Conservation (phyloP, 2,329 filamentous ascomycete genomes). For the Aspergillus sp. region DNA sequence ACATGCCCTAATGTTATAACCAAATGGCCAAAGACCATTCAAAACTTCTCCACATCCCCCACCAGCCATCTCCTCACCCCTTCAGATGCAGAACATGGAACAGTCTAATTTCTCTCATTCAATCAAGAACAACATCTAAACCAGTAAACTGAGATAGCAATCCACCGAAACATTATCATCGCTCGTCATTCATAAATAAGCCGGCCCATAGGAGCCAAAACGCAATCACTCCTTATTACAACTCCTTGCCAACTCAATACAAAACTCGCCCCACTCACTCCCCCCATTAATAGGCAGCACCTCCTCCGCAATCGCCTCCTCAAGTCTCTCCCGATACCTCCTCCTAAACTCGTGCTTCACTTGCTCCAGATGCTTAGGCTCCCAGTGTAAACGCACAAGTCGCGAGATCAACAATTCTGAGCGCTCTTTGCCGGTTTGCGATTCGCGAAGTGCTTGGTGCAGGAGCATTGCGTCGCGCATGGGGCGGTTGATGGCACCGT, state of each 20-base stretch:
- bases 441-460: slow-evolving; percentile 77
- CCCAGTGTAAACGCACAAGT: slow-evolving; percentile 88
- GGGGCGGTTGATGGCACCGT: slow-evolving; percentile 91
- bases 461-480: slow-evolving; percentile 87
- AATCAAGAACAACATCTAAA: too few species aligned
- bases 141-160: background rate
- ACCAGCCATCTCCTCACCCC: too few species aligned
- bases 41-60: too few species aligned
- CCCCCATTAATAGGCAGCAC: slow-evolving; percentile 51
- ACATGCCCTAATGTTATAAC: too few species aligned
- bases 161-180: background rate
- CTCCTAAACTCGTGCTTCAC: slow-evolving; percentile 75
- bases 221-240: background rate
- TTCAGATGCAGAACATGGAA: too few species aligned
- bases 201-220: background rate
- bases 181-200: background rate
- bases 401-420: slow-evolving; percentile 83
- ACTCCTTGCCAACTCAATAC: slow-evolving; percentile 51
- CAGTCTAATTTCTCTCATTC: too few species aligned
- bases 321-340: slow-evolving; percentile 67
- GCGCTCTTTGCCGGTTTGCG: slow-evolving; percentile 63
- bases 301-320: slow-evolving; percentile 70
- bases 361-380: slow-evolving; percentile 68
- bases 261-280: slow-evolving; percentile 67
- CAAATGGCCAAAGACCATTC: too few species aligned